A percentile compares a stretch with the other conserved stretches of the same genome.
Evolutionary conservation across 805 yeast species (phyloP).

Genomic region (Zygoascus flipseniorum): DNA sequence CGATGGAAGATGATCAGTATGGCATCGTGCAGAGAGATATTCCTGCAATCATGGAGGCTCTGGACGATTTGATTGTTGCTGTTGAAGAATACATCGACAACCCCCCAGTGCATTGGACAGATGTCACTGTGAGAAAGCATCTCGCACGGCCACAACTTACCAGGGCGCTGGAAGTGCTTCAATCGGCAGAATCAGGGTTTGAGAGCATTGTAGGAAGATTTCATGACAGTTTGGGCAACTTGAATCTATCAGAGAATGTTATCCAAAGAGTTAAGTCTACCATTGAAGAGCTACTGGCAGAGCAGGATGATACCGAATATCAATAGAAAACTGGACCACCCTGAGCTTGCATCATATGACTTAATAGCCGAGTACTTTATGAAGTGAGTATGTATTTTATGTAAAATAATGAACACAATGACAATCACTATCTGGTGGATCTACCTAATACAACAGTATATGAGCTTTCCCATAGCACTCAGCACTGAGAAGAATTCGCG

Average conservation of each 20-base stretch:
- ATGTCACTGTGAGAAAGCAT: slow-evolving; percentile 17
- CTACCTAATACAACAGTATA: neutral
- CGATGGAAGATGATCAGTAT: slow-evolving; percentile 30
- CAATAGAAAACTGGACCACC: neutral
- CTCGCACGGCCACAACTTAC: slow-evolving; percentile 12
- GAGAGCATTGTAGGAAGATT: slow-evolving; percentile 21
- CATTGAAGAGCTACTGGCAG: neutral
- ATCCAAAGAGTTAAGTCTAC: neutral
- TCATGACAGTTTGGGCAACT: slow-evolving; percentile 21
- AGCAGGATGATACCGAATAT: neutral
- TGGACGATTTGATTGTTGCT: slow-evolving; percentile 20
- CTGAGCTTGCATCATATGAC: no score
- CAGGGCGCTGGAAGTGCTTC: slow-evolving; percentile 11
- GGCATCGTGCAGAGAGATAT: slow-evolving; percentile 36
- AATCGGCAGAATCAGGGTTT: slow-evolving; percentile 19
- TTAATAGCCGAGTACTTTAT: no score
- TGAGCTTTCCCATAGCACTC: neutral
- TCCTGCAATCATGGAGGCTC: slow-evolving; percentile 22
- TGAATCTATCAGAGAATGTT: slow-evolving; percentile 18
- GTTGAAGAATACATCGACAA: slow-evolving; percentile 17
- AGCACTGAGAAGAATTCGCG: neutral
- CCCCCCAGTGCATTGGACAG: slow-evolving; percentile 29
- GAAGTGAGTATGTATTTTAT: neutral
- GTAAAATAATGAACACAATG: neutral
- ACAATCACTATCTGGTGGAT: no score